These are phyloP conservation scores for Stachybotrys echinatus DNA, from an alignment of 2,329 filamentous ascomycete species.

Conservation along the genomic window DNA sequence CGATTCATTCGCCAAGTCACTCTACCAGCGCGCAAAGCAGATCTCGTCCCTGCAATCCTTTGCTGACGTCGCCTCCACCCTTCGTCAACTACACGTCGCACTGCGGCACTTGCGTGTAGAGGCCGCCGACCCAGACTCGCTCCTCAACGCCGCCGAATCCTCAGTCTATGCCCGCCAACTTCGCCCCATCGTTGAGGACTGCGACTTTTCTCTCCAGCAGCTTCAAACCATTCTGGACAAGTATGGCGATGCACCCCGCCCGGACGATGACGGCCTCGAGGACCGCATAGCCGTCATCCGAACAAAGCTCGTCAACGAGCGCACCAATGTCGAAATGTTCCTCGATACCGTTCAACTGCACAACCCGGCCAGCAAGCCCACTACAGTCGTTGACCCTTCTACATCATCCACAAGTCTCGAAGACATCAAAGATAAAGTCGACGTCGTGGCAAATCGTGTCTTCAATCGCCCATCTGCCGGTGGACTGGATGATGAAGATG, in stretches of 20 bases:
- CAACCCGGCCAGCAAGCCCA: constrained; percentile 33
- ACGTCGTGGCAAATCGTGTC: constrained; percentile 48
- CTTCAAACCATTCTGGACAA: constrained; percentile 48
- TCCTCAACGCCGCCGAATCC: constrained; percentile 37
- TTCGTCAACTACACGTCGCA: constrained; percentile 49
- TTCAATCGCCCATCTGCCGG: constrained; percentile 35
- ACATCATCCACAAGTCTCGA: constrained; percentile 32
- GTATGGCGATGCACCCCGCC: constrained; percentile 26
- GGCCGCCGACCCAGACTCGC: constrained; percentile 50
- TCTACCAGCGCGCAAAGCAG: constrained; percentile 48
- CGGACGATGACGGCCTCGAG: constrained; percentile 25
- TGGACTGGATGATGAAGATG: constrained; percentile 40
- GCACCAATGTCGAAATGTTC: constrained; percentile 48
- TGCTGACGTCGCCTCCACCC: constrained; percentile 40
- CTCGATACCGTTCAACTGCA: constrained; percentile 53
- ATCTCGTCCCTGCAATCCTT: constrained; percentile 41
- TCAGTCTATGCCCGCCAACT: constrained; percentile 45
- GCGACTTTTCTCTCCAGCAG: constrained; percentile 48
- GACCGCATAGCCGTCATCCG: constrained; percentile 35
- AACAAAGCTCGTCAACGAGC: constrained; percentile 45
- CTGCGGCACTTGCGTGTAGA: constrained; percentile 55
- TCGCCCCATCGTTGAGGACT: constrained; percentile 46
- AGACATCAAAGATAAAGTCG: constrained; percentile 55
- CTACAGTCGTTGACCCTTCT: constrained; percentile 25
- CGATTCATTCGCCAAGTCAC: constrained; percentile 48